Base-by-base conservation (phyloP, 2,329 filamentous ascomycete genomes). In the Falciphora oryzae region DNA sequence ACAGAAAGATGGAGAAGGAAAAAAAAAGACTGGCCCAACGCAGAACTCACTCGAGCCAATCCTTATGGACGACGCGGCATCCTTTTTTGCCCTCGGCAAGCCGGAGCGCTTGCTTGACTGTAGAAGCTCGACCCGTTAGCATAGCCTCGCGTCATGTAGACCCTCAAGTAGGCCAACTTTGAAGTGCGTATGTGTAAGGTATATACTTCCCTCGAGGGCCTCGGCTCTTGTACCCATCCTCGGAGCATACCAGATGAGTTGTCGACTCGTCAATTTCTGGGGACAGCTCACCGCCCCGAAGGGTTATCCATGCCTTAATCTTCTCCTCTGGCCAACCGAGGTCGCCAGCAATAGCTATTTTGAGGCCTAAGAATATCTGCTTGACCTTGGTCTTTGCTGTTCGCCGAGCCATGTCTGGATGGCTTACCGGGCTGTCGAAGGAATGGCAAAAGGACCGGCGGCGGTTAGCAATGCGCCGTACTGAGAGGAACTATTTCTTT, bases 171-270 rank as follows among this genome's bases (percentile, higher is more conserved):
- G 18, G 44, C 6, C 38, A 4, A 8, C 44, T 53, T 53, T 53
- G 44, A 25, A 5, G 22, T 4, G 22, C 22, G 44, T 14, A 56
- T 28, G 38, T 57, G 18, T 16, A 5, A 62, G n/a, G 35, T 67
- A 16, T 28, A 28, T 3, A 67, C 65, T 32, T 71, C 79, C 80
- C 74, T 66, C 74, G 73, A 29, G 1, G 79, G 70, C 8, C 72
- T 70, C 35, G 67, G 74, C 27, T 79, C 75, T 83, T 81, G 74
- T 86, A 93, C 22, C 88, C 83, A 44, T 86, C 81, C 62, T 83
- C 78, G 0, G 85, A 86, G 64, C 86, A 85, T 28, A 97, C 81
- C 0, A 97, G 77, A 75, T 96, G 92, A 0, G 92, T 96, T 13
- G 89, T 85, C 0, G 78, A 70, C 0, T 79, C 73, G 31, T 79